Percentiles rank a stretch among this genome's conserved stretches.
phyloP scores from a whole-genome alignment of 768 basidiomycete species.

The Phaeotremella skinneri region DNA sequence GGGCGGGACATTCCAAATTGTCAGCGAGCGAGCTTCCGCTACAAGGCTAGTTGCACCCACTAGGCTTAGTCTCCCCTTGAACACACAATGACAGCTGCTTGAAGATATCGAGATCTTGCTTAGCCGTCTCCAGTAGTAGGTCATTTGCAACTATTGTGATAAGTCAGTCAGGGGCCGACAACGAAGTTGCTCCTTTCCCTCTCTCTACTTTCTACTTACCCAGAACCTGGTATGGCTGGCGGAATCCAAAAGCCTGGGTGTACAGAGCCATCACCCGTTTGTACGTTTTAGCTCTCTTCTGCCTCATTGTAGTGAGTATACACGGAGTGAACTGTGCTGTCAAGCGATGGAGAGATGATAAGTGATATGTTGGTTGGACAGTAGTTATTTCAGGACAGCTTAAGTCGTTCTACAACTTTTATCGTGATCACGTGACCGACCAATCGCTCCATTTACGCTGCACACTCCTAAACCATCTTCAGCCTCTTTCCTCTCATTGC shows the following conservation, averaged over 20 bases:
- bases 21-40: not conserved
- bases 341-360: not conserved
- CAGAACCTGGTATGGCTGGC: constrained; percentile 90
- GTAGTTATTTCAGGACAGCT: not conserved
- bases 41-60: constrained; percentile 59
- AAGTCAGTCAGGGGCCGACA: not conserved
- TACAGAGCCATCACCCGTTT: constrained; percentile 91
- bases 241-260: constrained; percentile 78
- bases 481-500: too few relatives aligned
- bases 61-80: constrained; percentile 85
- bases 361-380: not conserved
- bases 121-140: constrained; percentile 68
- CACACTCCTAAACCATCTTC: too few relatives aligned
- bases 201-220: constrained; percentile 57
- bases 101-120: constrained; percentile 69
- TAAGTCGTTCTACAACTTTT: constrained; percentile 18
- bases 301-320: constrained; percentile 64
- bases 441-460: not conserved
- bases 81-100: constrained; percentile 74
- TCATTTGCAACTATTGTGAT: constrained; percentile 69
- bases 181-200: too few relatives aligned
- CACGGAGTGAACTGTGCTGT: not conserved
- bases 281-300: constrained; percentile 93
- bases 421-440: constrained; percentile 18
- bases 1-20: not conserved